Evolutionary conservation across 1,284 basidiomycete genomes (phyloP).

Genomic region (Leccinum subfulvum): DNA sequence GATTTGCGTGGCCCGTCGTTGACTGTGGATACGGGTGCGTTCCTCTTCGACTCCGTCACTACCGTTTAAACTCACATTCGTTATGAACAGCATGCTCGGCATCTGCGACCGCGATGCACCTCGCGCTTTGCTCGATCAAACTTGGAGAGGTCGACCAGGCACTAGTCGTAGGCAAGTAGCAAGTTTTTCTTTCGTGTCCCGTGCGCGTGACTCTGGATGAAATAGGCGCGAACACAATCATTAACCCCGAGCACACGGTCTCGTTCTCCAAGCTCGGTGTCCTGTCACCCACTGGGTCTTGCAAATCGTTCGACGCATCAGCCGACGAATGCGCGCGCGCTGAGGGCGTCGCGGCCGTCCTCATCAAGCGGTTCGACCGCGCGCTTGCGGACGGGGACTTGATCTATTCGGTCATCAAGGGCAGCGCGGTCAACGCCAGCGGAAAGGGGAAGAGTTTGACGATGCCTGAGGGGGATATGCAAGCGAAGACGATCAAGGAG

Average conservation of each 20-base stretch:
- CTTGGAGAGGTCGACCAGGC: conserved; percentile 50
- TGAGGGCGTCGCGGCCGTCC: conserved; percentile 28
- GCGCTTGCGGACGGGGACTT: conserved; percentile 26
- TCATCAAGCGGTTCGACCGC: conserved; percentile 32
- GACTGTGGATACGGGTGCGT: conserved; percentile 44
- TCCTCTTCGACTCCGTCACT: neutral
- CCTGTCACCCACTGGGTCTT: conserved; percentile 45
- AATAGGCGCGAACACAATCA: conserved; percentile 24
- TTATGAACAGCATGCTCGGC: neutral
- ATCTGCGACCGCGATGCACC: conserved; percentile 42
- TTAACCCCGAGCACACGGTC: conserved; percentile 29
- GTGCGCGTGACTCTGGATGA: neutral
- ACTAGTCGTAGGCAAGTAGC: conserved; percentile 36
- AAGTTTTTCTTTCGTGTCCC: neutral
- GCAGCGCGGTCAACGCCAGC: conserved; percentile 32
- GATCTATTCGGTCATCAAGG: conserved; percentile 31
- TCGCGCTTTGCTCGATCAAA: conserved; percentile 45
- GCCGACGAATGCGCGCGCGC: conserved; percentile 44
- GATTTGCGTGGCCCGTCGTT: conserved; percentile 49
- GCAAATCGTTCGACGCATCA: conserved; percentile 47
- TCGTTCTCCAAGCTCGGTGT: conserved; percentile 37
- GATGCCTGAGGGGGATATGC: neutral
- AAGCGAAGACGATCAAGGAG: too few relatives aligned
- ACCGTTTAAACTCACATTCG: fast-evolving
- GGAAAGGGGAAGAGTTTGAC: conserved; percentile 28